A percentile compares a stretch with the other conserved stretches of the same genome.
Evolutionary conservation across 495 filamentous ascomycete genomes (phyloP).

Genomic region (Xylaria curta): DNA sequence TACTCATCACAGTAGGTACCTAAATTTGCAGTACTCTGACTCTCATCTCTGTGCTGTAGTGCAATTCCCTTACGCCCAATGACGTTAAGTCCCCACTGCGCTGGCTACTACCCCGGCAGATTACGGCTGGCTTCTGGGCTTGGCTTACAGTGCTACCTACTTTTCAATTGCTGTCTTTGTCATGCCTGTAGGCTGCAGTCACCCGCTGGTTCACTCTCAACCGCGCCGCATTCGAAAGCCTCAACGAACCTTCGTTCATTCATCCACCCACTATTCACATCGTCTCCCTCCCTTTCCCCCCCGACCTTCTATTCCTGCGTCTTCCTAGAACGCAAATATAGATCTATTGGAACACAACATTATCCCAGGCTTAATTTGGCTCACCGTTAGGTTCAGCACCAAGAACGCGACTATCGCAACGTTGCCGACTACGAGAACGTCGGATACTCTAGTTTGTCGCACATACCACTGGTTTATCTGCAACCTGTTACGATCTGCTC

Average conservation of each 20-base stretch:
- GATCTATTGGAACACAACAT: neutral
- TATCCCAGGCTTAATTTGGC: neutral
- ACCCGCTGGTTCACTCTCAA: neutral
- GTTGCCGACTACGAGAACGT: neutral
- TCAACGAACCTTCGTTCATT: slow-evolving; percentile 6
- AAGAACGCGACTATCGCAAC: neutral
- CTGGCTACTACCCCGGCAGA: slow-evolving; percentile 1
- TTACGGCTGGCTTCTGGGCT: slow-evolving; percentile 6
- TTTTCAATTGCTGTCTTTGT: slow-evolving; percentile 6
- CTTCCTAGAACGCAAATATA: neutral
- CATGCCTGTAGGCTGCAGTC: neutral
- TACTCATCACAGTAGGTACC: neutral
- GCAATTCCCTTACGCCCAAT: slow-evolving; percentile 7
- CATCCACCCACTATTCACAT: neutral
- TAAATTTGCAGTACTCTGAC: neutral
- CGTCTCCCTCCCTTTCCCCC: neutral
- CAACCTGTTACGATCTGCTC: neutral
- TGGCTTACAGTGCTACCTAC: neutral
- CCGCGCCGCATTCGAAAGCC: slow-evolving; percentile 9
- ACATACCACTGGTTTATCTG: neutral
- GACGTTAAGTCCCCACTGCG: slow-evolving; percentile 10
- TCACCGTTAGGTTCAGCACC: neutral
- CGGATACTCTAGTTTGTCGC: neutral
- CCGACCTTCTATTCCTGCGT: neutral
- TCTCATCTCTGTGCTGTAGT: neutral